These are phyloP conservation scores for Sclerotinia nivalis DNA, from an alignment of 2,329 filamentous ascomycete genomes.

Conservation along the genomic window DNA sequence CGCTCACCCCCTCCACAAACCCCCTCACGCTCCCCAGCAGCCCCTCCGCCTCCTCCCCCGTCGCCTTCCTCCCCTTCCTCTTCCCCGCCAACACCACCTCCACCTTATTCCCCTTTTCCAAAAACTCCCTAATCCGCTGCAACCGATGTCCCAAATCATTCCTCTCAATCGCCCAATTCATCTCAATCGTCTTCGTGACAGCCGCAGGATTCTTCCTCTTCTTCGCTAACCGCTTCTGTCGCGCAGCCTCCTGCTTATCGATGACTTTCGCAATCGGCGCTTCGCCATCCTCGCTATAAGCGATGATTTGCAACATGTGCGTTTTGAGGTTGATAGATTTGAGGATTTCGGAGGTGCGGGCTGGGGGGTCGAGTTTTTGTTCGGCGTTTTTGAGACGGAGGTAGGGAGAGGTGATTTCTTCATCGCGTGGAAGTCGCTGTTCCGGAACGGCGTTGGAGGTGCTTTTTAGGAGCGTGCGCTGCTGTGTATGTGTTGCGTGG, in stretches of 20 bases:
- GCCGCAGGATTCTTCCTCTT: constrained; percentile 44
- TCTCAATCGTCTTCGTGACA: constrained; percentile 73
- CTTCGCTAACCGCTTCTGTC: constrained; percentile 47
- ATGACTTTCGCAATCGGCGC: constrained; percentile 71
- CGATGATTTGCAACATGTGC: constrained; percentile 54
- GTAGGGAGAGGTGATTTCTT: constrained; percentile 48
- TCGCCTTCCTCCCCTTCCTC: constrained; percentile 61
- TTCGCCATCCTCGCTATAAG: constrained; percentile 37
- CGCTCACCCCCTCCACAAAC: constrained; percentile 39
- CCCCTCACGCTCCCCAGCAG: constrained; percentile 55
- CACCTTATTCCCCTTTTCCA: constrained; percentile 73
- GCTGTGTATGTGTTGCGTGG: constrained; percentile 18
- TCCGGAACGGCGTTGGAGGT: constrained; percentile 21
- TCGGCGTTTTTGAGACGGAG: constrained; percentile 48
- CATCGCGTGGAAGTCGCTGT: constrained; percentile 47
- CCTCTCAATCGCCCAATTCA: constrained; percentile 82
- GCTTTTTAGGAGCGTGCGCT: constrained; percentile 14
- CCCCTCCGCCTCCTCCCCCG: constrained; percentile 58
- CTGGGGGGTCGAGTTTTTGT: constrained; percentile 41
- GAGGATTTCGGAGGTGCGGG: constrained; percentile 45
- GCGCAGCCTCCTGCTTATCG: constrained; percentile 54
- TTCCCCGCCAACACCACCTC: constrained; percentile 72
- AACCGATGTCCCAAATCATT: constrained; percentile 76
- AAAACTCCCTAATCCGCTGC: constrained; percentile 65
- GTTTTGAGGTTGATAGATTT: constrained; percentile 49